Evolutionary conservation across 1,284 basidiomycete species (phyloP), one percentile per base, ranked within the genome.

Genomic region (Trichosporon asahii): DNA sequence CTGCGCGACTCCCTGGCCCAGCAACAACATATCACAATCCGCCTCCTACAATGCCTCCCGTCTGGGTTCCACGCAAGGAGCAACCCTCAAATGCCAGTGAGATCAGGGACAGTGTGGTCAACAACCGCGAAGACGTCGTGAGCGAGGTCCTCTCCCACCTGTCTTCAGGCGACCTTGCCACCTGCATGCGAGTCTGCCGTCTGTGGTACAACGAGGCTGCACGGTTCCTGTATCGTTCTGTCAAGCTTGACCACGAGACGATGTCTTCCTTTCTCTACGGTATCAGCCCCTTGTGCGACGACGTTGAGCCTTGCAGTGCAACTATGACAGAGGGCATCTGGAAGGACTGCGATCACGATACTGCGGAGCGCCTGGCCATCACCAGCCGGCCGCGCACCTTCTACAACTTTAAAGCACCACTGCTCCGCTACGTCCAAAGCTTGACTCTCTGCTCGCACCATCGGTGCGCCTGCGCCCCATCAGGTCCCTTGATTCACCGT

Each of bases 371-470:
- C 15, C 29, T 61, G 5, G 15, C 31, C 8, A 33, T 31, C 57
- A 33, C 15, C 7, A 31, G 57, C 29, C 27, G 8, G 29, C 57
- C 57, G 29, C 57, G 57, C 15, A 33, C 18, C 4, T 61, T 15
- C 18, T 61, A 61, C 57, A 68, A 64, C 55, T 46, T 66, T 55
- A 69, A 69, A 31, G 55, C 40, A 4, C 37, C 33, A 2, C 55
- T 69, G 2, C 68, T 69, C 29, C n/a, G 27, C 37, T 35, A 35
- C n/a, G 68, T 69, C 14, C 53, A 44, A 21, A 65, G 60, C 14
- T 27, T 69, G n/a, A 66, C 68, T 0, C 44, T 69, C 29, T 3
- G 23, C 27, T 31, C 27, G 21, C 68, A 69, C 37, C 68, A 69
- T 53, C 35, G 29, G 18, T 69, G 68, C 55, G 9, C 29, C 9